These are phyloP conservation scores for Phytophthora hibernalis DNA, from an alignment of 352 stramenopile genomes.

Conservation along the genomic window DNA sequence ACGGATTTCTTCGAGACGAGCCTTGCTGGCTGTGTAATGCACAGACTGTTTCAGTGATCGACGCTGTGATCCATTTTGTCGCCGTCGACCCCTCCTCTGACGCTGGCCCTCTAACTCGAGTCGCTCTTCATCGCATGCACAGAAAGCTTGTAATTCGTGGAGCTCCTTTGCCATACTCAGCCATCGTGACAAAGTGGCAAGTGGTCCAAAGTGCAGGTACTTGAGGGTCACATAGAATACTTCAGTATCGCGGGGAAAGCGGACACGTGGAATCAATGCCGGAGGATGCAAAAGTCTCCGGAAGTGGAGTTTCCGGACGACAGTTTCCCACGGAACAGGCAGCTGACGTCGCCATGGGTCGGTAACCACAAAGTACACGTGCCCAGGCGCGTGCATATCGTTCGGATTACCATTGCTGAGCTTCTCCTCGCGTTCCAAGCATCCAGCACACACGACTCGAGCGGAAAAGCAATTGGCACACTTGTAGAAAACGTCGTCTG, in stretches of 20 bases:
- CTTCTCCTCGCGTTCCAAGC: constrained; percentile 59
- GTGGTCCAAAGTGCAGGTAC: constrained; percentile 67
- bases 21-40: constrained; percentile 69
- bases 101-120: constrained; percentile 46
- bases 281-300: constrained; percentile 54
- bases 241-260: constrained; percentile 61
- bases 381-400: constrained; percentile 60
- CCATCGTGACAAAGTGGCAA: constrained; percentile 63
- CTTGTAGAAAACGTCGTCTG: constrained; percentile 58
- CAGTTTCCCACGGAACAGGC: constrained; percentile 20
- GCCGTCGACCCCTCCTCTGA: constrained; percentile 17
- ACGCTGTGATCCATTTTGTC: constrained; percentile 23
- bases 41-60: constrained; percentile 52
- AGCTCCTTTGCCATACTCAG: constrained; percentile 64
- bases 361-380: constrained; percentile 73
- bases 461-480: constrained; percentile 67
- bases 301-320: constrained; percentile 43
- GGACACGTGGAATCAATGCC: constrained; percentile 62
- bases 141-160: constrained; percentile 70
- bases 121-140: constrained; percentile 63
- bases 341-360: constrained; percentile 50
- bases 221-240: constrained; percentile 74
- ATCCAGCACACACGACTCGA: constrained; percentile 57
- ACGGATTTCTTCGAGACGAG: constrained; percentile 56
- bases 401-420: constrained; percentile 51